Evolutionary conservation across 2,329 filamentous ascomycete species (phyloP), one percentile per base, ranked within the genome.

Genomic region (Pseudocercospora fijiensis): DNA sequence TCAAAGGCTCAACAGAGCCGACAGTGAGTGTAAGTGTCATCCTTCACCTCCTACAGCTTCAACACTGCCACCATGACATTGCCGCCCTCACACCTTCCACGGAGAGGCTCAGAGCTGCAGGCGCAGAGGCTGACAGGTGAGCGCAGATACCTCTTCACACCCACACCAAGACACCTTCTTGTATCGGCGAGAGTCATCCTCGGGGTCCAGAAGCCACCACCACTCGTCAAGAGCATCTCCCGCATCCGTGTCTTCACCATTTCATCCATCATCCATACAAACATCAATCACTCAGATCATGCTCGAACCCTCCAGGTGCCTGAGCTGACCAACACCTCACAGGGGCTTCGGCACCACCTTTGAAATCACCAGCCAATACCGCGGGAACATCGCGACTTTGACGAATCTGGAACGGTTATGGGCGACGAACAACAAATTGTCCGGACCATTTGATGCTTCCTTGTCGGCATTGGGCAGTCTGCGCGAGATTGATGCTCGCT

Each of bases 401-500:
- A 86, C 84, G 63, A 91, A 88, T 60, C 80, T 99, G 41, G 95
- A 98, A 77, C 88, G 93, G 67, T 85, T 99, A 28, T 92, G 95
- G 80, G 94, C 96, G 70, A 98, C 95, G 1, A 99, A 99, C 79
- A 99, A 99, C 78, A 88, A 90, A 65, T 81, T 99, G 13, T 84
- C 85, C 20, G 91, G 91, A 2, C 83, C 88, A 6, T 86, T 98
- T 37, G 90, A 92, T 8, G 68, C 67, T 18, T 80, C 85, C 1
- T 90, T 98, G 73, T 85, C 82, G 65, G 83, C 89, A n/a, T 80
- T 98, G 7, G 79, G 84, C 53, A 96, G 85, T 72, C 81, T 99
- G 58, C 91, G 91, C 66, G 94, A 98, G 77, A 86, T 99, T 49
- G 95, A 99, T 77, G 88, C 96, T 68, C 92, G 96, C 67, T 98